Evolutionary conservation across 257 asterid species (phyloP).

Genomic region (Cruciata laevipes): DNA sequence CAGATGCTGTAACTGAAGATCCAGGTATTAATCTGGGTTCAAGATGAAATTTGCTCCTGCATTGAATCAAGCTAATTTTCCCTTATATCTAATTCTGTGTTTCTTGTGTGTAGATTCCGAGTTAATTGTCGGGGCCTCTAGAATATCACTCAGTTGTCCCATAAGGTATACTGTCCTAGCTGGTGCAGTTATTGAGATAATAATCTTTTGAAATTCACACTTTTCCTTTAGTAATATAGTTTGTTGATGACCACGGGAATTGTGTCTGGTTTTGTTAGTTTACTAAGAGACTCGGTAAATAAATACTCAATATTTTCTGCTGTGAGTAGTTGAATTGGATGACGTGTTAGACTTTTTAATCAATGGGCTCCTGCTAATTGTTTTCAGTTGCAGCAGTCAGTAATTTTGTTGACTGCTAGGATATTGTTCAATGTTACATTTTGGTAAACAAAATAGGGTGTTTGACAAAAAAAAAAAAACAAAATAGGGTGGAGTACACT

Average conservation of each 20-base stretch:
- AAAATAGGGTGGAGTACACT: neutral
- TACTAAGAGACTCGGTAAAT: neutral
- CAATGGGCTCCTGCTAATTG: neutral
- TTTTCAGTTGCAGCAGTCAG: neutral
- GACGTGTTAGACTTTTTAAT: neutral
- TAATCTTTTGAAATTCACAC: neutral
- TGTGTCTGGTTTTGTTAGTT: neutral
- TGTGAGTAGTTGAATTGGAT: neutral
- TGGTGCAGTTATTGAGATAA: constrained; percentile 5
- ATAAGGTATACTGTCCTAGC: constrained; percentile 52
- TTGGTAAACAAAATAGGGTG: neutral
- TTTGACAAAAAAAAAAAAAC: too few species aligned
- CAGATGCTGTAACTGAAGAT: constrained; percentile 49
- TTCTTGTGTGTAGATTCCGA: constrained; percentile 57
- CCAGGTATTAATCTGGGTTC: constrained; percentile 44
- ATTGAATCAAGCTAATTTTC: neutral
- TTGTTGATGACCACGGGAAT: neutral
- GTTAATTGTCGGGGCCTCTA: constrained; percentile 75
- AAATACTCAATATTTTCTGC: neutral
- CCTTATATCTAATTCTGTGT: constrained; percentile 13
- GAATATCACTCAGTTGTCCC: constrained; percentile 89
- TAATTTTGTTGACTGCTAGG: neutral
- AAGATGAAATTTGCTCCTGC: neutral
- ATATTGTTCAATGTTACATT: neutral
- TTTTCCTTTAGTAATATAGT: neutral